Evolutionary conservation across 1,284 basidiomycete species (phyloP), one percentile per base, ranked within the genome.

Genomic region (Sanghuangporus weigelae): DNA sequence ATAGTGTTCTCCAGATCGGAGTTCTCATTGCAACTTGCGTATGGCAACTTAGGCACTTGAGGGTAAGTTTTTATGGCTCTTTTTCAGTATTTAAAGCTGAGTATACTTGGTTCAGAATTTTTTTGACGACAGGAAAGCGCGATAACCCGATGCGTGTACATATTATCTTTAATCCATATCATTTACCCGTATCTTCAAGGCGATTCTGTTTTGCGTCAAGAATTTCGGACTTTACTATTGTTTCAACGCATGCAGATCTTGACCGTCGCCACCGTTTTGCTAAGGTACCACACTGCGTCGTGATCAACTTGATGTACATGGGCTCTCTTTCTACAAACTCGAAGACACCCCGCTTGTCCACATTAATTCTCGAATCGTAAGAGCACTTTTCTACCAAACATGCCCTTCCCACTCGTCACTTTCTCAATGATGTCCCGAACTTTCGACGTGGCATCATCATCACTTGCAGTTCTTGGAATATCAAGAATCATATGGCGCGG

Each of bases 31-130:
- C 77, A 19, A 96, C 95, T 1, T 98, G 93, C 70, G 80, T 84
- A 35, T 98, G 96, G 96, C 96, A 98, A 75, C 79, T 98, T 75
- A 81, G 90, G 70, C 93, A 98, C 81, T 79, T 99, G 66, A 93
- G 87, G 80, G 94, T 93, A 71, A 73, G 85, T 76, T 54, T 7
- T 54, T 2, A 54, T 31, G 1, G 14, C 16, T 7, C 44, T 23
- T 40, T 5, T 23, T n/a, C 12, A 55, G 16, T 38, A 40, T 12
- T 19, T 65, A 59, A 67, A 69, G 53, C 70, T 70, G 35, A 62
- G 38, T 11, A 40, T 12, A 64, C 63, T 19, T 19, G 31, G 21
- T 21, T 61, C 68, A 93, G 92, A 81, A 83, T 65, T 95, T 95
- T 80, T 95, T 95, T 75, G 91, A 93, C 74, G 93, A 94, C 73